Evolutionary conservation across 176 grass and related monocot genomes (phyloP), one percentile per base, ranked within the genome.

Genomic region (Cenchrus purpureus): DNA sequence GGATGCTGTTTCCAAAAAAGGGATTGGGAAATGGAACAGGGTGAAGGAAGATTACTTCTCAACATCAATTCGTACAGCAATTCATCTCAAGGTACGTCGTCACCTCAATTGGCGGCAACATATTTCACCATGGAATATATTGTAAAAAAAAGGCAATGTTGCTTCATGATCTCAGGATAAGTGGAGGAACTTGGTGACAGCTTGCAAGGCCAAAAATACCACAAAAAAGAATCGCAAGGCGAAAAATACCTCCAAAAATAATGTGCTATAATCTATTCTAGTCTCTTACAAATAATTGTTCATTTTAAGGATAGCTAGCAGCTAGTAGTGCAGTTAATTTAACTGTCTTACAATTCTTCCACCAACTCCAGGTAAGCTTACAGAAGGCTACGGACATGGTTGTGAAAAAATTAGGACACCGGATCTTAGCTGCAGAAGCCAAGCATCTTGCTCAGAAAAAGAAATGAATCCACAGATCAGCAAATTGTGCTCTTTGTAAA

Each of bases 171-270:
- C 4, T 49, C n/a, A 71, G 68, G 68, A 71, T 25, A 71, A 71
- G 25, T 71, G 68, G 68, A 71, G 68, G 68, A 48, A 71, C 20
- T 71, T 71, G 68, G 44, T 71, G 10, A 49, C 2, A 14, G 68
- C 68, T 71, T 71, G 68, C 44, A 49, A 71, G 43, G 68, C 20
- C 0, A 71, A 22, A 12, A 20, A 49, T 12, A 11, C 0, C 43
- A 22, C 10, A 19, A 71, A 14, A 71, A 71, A 13, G 5, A 4
- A 13, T 54, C 52, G 44, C 44, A 49, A 48, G 44, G 44, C 4
- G 0, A 71, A 25, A 14, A 71, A 71, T 12, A 20, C 2, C 44
- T 71, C 5, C 19, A 71, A 22, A 71, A 71, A 49, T 8, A 71
- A 71, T 43, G 68, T 71, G 16, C 17, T 71, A 14, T 32, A 7